Conservation (phyloP, 129 eudicot species). For the Chrysanthemum seticuspe region DNA sequence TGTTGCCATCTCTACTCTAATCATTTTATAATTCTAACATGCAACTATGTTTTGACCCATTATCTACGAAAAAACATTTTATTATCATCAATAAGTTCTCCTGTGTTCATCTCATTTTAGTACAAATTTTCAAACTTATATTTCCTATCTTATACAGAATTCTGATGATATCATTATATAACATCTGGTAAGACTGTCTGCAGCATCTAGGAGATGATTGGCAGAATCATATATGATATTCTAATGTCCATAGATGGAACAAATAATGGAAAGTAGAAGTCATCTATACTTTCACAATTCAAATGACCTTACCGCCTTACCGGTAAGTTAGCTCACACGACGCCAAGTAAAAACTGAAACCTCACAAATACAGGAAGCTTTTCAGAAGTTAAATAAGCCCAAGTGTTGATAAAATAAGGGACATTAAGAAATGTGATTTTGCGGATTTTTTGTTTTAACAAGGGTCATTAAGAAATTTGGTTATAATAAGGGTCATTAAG, state of each 20-base stretch:
- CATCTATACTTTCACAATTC: not conserved
- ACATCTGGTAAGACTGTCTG: not conserved
- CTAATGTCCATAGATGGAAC: slow-evolving; percentile 2
- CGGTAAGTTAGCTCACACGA: not conserved
- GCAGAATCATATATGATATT: not conserved
- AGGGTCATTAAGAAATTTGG: too few species aligned
- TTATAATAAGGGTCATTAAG: too few species aligned
- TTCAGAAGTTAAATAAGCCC: too few species aligned
- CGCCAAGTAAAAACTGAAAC: slow-evolving; percentile 14
- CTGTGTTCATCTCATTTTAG: not conserved
- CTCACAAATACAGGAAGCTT: too few species aligned
- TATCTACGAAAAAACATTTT: not conserved
- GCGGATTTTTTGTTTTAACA: too few species aligned
- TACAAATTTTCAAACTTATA: not conserved
- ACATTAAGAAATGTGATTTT: too few species aligned
- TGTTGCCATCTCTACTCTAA: too few species aligned
- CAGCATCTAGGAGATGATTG: too few species aligned
- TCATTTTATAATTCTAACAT: too few species aligned
- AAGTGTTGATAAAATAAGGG: too few species aligned
- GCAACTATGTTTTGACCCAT: too few species aligned
- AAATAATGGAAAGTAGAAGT: not conserved
- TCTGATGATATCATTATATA: not conserved
- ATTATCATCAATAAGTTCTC: not conserved
- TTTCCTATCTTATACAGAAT: slow-evolving; percentile 3
- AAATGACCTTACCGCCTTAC: too few species aligned